Conservation (phyloP, 306 rosid genomes). For the Fragaria iinumae region DNA sequence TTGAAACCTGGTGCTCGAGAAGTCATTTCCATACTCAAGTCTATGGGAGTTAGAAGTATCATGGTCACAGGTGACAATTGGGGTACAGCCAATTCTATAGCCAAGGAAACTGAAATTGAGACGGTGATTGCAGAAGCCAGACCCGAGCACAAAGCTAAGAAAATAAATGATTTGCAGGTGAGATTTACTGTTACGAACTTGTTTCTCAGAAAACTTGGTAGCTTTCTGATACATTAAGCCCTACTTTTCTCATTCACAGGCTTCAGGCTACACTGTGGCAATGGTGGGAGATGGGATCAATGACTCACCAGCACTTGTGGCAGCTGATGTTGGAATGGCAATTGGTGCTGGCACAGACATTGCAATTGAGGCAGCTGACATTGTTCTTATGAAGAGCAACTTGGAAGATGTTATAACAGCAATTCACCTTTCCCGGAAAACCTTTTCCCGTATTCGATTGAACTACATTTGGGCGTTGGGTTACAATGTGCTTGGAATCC, state of each 20-base stretch:
- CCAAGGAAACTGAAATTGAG: constrained; percentile 70
- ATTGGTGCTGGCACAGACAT: constrained; percentile 89
- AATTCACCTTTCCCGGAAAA: constrained; percentile 72
- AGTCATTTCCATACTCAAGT: constrained; percentile 66
- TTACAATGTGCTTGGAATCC: constrained; percentile 71
- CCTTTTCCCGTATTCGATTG: constrained; percentile 57
- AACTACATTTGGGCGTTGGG: constrained; percentile 85
- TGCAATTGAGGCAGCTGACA: constrained; percentile 92
- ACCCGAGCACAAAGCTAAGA: constrained; percentile 63
- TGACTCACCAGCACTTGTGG: constrained; percentile 82
- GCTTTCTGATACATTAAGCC: not conserved
- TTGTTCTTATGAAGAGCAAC: constrained; percentile 78
- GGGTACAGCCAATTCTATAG: constrained; percentile 91
- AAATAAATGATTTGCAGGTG: constrained; percentile 76
- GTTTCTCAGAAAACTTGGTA: not conserved
- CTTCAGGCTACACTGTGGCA: constrained; percentile 56
- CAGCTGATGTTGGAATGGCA: constrained; percentile 85
- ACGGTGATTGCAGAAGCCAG: constrained; percentile 71
- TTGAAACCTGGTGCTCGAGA: constrained; percentile 66
- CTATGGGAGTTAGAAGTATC: constrained; percentile 68
- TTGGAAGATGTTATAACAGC: constrained; percentile 76
- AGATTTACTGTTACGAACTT: constrained; percentile 7
- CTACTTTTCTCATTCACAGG: constrained; percentile 29
- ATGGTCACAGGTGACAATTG: constrained; percentile 90
- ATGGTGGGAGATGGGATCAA: constrained; percentile 94